A percentile compares a stretch with the other conserved stretches of the same genome.
phyloP scores from a whole-genome alignment of 2,329 filamentous ascomycete species.

The Xylaria sp. region DNA sequence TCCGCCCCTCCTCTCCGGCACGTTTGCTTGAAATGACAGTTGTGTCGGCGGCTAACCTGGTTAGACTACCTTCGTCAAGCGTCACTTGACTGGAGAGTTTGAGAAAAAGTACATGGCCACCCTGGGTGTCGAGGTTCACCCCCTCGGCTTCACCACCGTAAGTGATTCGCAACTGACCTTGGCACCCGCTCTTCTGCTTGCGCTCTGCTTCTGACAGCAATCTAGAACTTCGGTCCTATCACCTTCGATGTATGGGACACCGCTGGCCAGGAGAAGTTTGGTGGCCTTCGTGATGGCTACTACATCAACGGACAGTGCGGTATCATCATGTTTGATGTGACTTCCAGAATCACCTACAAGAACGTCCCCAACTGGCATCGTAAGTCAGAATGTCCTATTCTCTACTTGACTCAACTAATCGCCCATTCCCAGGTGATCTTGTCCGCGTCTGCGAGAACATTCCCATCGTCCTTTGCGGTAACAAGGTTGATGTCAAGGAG shows the following conservation, averaged over 20 bases:
- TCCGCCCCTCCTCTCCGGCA: slow-evolving; percentile 42
- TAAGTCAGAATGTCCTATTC: slow-evolving; percentile 63
- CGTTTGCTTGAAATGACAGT: slow-evolving; percentile 28
- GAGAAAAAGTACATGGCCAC: slow-evolving; percentile 99
- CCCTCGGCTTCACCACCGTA: slow-evolving; percentile 97
- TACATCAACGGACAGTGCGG: slow-evolving; percentile 99
- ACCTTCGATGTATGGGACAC: slow-evolving; percentile 99
- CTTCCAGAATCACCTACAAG: slow-evolving; percentile 99
- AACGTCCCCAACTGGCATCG: slow-evolving; percentile 99
- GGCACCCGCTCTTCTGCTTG: slow-evolving; percentile 25
- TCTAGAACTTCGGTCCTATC: slow-evolving; percentile 88
- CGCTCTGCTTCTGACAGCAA: slow-evolving; percentile 46
- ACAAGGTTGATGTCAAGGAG: slow-evolving; percentile 99
- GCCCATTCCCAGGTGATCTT: slow-evolving; percentile 76
- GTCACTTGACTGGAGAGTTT: slow-evolving; percentile 99
- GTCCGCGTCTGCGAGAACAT: slow-evolving; percentile 99
- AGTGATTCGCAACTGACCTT: slow-evolving; percentile 55
- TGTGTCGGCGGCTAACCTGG: slow-evolving; percentile 38
- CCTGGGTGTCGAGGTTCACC: slow-evolving; percentile 99
- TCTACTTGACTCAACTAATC: slow-evolving; percentile 33
- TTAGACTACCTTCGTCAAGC: slow-evolving; percentile 99
- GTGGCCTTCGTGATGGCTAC: slow-evolving; percentile 98
- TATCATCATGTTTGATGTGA: slow-evolving; percentile 99
- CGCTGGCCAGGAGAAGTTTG: slow-evolving; percentile 99
- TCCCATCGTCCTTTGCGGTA: slow-evolving; percentile 96